A percentile compares a stretch with the other conserved stretches of the same genome.
phyloP scores from a whole-genome alignment of 2,329 filamentous ascomycete genomes.

The Colletotrichum australisinense region DNA sequence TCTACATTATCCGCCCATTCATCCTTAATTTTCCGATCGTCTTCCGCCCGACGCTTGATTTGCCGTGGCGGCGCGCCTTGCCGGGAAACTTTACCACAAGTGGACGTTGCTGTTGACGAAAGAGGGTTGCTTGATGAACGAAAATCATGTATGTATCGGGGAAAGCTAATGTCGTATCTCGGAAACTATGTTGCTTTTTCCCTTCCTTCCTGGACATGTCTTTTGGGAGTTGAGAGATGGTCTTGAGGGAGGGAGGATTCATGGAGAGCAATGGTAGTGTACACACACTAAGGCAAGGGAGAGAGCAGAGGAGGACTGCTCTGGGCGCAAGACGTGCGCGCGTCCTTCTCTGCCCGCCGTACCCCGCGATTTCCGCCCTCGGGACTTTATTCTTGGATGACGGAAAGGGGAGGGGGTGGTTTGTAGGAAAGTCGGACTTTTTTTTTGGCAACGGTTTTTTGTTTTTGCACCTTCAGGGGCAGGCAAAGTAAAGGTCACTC shows the following conservation, averaged over 20 bases:
- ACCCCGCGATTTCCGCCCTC: constrained; percentile 31
- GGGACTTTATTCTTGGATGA: neutral
- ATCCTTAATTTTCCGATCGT: neutral
- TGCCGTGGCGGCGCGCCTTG: neutral
- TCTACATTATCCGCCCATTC: constrained; percentile 26
- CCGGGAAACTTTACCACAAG: constrained; percentile 5
- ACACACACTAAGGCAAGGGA: too few relatives aligned
- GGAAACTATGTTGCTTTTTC: constrained; percentile 1
- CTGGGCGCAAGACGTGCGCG: neutral
- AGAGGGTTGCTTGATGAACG: neutral
- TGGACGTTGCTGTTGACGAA: neutral
- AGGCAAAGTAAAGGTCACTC: neutral
- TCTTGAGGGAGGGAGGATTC: neutral
- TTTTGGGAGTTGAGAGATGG: neutral
- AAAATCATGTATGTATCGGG: constrained; percentile 1
- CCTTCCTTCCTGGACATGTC: too few relatives aligned
- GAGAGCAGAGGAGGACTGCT: neutral
- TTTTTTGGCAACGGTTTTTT: neutral
- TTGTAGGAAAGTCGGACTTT: neutral
- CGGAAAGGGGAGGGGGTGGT: neutral
- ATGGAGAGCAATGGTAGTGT: too few relatives aligned
- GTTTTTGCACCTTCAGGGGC: neutral
- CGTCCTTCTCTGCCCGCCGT: constrained; percentile 1
- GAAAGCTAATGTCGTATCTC: constrained; percentile 9
- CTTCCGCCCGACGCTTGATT: neutral